Conservation (phyloP, 495 filamentous ascomycete species). For the Tuber indicum region DNA sequence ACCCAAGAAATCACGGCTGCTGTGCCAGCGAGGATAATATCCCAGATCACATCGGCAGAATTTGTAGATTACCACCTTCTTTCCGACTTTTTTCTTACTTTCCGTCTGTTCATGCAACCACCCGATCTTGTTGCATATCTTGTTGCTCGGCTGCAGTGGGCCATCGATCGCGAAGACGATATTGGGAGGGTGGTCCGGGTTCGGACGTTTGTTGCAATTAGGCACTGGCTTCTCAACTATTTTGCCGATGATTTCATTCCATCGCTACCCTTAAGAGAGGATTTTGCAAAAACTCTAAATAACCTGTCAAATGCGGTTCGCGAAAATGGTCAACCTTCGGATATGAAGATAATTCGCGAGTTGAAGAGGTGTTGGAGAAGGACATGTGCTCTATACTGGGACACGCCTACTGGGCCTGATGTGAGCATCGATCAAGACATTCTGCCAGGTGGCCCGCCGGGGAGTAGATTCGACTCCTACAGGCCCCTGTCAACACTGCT, state of each 20-base stretch:
- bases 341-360: slow-evolving; percentile 85
- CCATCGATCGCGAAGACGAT: slow-evolving; percentile 70
- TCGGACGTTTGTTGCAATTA: slow-evolving; percentile 87
- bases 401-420: slow-evolving; percentile 52
- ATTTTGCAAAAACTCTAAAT: slow-evolving; percentile 80
- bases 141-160: slow-evolving; percentile 79
- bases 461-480: slow-evolving; percentile 25
- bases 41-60: slow-evolving; percentile 92
- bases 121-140: slow-evolving; percentile 73
- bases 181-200: slow-evolving; percentile 87
- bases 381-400: slow-evolving; percentile 83
- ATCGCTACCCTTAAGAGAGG: slow-evolving; percentile 67
- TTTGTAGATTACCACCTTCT: slow-evolving; percentile 97
- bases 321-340: slow-evolving; percentile 58
- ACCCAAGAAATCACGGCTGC: slow-evolving; percentile 77
- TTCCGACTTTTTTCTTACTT: slow-evolving; percentile 97
- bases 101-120: slow-evolving; percentile 72
- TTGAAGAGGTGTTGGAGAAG: slow-evolving; percentile 96
- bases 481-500: slow-evolving; percentile 30
- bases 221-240: slow-evolving; percentile 98
- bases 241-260: slow-evolving; percentile 91
- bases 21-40: slow-evolving; percentile 83
- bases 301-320: slow-evolving; percentile 56
- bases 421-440: slow-evolving; percentile 60
- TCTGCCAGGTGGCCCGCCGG: slow-evolving; percentile 57